Evolutionary conservation across 345 rosid species (phyloP), one percentile per base, ranked within the genome.

Genomic region (Populus tremula): DNA sequence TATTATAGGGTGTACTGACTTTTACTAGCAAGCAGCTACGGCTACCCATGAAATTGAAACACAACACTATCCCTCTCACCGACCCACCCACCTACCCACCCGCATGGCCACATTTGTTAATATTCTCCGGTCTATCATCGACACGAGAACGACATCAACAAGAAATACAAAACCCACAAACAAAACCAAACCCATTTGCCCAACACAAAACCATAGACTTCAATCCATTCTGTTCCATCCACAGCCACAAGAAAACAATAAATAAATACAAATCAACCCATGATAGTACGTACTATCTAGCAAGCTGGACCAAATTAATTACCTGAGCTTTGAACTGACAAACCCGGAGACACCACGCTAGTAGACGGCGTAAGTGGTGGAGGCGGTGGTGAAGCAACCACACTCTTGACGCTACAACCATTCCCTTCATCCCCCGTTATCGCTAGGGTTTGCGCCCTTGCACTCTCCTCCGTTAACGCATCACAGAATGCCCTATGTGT

Each of bases 401-500:
- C 65, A 36, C 50, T 67, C 47, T 74, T 73, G 61, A 8, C 36
- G 61, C 2, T 62, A 38, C 47, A 43, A 1, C 39, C 39, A n/a
- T 80, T 76, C 23, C 62, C 83, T 63, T 72, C 86, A 2, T 63
- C 21, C 11, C 54, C 61, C 61, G 76, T 39, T 39, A 43, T 18
- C 27, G 53, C 67, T 70, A 76, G 64, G 65, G 84, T 82, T 49
- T 71, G 81, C 1, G 87, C 67, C 75, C 87, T 87, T 39, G 84
- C 84, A 78, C 88, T 85, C 89, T 91, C 96, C 83, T 83, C 91
- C 63, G 96, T 91, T 70, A 91, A 84, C n/a, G 90, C 96, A 69
- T 91, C 91, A 67, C 96, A 91, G 72, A 91, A 91, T n/a, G 92
- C 93, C 69, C 93, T 78, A 67, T 91, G 96, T 25, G 96, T 91